Percentiles rank a stretch among this genome's conserved stretches.
phyloP scores from a whole-genome alignment of 345 rosid species.

The Passiflora organensis region DNA sequence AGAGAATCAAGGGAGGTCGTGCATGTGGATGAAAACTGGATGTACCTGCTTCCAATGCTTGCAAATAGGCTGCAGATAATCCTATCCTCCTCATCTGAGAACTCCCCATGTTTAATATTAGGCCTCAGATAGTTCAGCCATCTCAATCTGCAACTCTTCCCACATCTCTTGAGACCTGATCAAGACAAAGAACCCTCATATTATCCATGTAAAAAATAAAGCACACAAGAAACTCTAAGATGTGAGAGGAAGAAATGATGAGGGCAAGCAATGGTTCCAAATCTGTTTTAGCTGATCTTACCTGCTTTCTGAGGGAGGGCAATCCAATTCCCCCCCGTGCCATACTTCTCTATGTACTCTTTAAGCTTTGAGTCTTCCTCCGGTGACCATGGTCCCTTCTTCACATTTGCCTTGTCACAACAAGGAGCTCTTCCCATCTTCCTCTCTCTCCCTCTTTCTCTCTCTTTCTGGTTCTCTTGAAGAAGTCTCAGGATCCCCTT shows the following conservation, averaged over 20 bases:
- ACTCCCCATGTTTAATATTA: conserved; percentile 87
- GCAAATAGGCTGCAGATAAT: conserved; percentile 69
- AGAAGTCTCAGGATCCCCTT: conserved; percentile 1
- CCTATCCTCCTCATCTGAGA: conserved; percentile 78
- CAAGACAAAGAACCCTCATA: too few species aligned
- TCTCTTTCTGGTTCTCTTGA: conserved; percentile 10
- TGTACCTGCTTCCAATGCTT: conserved; percentile 95
- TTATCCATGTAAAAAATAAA: too few species aligned
- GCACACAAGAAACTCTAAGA: too few species aligned
- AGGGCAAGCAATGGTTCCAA: not conserved
- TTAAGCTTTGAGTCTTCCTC: conserved; percentile 91
- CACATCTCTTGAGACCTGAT: conserved; percentile 85
- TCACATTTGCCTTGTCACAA: conserved; percentile 92
- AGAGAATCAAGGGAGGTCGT: not conserved
- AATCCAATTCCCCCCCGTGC: conserved; percentile 94
- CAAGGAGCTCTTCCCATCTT: conserved; percentile 97
- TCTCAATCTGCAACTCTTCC: conserved; percentile 92
- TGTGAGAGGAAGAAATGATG: not conserved
- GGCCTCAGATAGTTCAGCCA: conserved; percentile 98
- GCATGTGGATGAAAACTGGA: not conserved
- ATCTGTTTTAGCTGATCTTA: conserved; percentile 15
- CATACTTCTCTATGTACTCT: conserved; percentile 71
- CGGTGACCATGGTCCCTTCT: conserved; percentile 96
- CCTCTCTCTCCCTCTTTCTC: conserved; percentile 15
- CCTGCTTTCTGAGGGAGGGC: conserved; percentile 94